phyloP scores from a whole-genome alignment of 2,329 filamentous ascomycete species.

The Hypocreales sp. region DNA sequence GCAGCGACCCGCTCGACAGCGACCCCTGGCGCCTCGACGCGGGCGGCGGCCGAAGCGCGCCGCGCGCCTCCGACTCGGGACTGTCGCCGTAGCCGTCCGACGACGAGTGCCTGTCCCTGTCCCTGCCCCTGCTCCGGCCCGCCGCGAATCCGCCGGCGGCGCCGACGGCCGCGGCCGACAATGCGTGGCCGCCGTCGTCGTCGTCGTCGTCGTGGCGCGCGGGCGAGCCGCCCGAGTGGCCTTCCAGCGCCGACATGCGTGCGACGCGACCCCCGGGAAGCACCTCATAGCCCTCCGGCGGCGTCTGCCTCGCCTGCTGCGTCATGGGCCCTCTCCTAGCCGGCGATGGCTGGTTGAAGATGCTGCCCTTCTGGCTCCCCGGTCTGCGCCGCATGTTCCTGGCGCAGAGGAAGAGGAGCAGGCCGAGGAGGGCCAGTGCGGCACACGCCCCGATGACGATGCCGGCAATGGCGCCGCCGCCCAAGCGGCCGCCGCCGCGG shows the following conservation, averaged over 20 bases:
- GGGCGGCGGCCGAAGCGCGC: slow-evolving; percentile 42
- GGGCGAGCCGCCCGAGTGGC: slow-evolving; percentile 47
- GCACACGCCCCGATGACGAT: slow-evolving; percentile 71
- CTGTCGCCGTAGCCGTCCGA: slow-evolving; percentile 61
- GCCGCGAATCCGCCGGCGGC: slow-evolving; percentile 29
- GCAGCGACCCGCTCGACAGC: slow-evolving; percentile 67
- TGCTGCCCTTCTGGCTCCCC: slow-evolving; percentile 49
- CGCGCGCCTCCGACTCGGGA: slow-evolving; percentile 49
- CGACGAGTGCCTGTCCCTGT: slow-evolving; percentile 46
- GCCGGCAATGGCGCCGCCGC: slow-evolving; percentile 80
- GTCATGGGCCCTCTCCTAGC: slow-evolving; percentile 33
- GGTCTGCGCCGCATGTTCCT: slow-evolving; percentile 30
- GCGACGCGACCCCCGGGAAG: slow-evolving; percentile 81
- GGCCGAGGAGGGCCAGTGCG: slow-evolving; percentile 53
- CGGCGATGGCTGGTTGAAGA: slow-evolving; percentile 84
- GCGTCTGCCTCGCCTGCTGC: slow-evolving; percentile 18
- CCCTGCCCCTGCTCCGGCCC: slow-evolving; percentile 27
- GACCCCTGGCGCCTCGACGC: slow-evolving; percentile 66
- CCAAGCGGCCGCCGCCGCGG: slow-evolving; percentile 31
- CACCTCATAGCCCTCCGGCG: slow-evolving; percentile 49
- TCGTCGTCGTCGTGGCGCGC: slow-evolving; percentile 31
- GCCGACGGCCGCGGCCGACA: slow-evolving; percentile 7
- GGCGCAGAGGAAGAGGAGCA: slow-evolving; percentile 54
- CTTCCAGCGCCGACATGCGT: slow-evolving; percentile 88
- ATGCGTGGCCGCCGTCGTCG: too few relatives aligned